Conservation (phyloP, 352 stramenopile species). For the Globisporangium radiosum region DNA sequence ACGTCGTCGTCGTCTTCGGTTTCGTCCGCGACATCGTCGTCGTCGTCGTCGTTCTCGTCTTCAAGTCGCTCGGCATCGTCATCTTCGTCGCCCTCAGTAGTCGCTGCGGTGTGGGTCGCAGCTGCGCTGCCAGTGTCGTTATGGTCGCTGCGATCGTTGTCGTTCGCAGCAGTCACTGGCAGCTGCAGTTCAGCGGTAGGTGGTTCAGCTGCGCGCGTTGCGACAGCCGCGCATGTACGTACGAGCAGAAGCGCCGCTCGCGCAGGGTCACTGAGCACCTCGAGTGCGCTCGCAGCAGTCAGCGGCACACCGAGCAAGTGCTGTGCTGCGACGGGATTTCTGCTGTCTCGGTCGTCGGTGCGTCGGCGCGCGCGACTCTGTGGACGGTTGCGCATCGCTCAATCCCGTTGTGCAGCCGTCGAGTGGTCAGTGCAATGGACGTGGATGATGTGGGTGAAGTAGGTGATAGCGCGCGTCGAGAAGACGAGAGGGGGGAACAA, state of each 20-base stretch:
- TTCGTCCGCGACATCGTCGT: slow-evolving; percentile 35
- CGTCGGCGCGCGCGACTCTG: slow-evolving; percentile 1
- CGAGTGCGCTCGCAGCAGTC: neutral
- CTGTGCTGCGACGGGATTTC: neutral
- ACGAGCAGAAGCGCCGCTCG: slow-evolving; percentile 39
- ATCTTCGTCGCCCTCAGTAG: slow-evolving; percentile 4
- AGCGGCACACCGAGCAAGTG: neutral
- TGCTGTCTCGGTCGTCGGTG: neutral
- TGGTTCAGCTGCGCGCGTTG: slow-evolving; percentile 9
- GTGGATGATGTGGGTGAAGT: too few relatives aligned
- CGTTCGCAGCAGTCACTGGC: slow-evolving; percentile 13
- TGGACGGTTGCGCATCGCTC: neutral
- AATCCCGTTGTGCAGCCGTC: too few relatives aligned
- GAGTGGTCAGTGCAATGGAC: too few relatives aligned
- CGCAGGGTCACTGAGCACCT: slow-evolving; percentile 21
- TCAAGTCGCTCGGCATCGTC: slow-evolving; percentile 19
- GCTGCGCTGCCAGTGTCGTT: neutral
- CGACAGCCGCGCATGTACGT: slow-evolving; percentile 22
- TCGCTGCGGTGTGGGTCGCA: neutral
- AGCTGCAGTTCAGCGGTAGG: slow-evolving; percentile 25
- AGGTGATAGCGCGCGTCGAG: too few relatives aligned
- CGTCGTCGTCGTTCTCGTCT: slow-evolving; percentile 33
- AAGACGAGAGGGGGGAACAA: too few relatives aligned
- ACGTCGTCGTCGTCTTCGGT: slow-evolving; percentile 30
- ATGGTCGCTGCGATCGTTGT: neutral